phyloP scores from a whole-genome alignment of 2,329 filamentous ascomycete species.

The Fusarium buxicola region DNA sequence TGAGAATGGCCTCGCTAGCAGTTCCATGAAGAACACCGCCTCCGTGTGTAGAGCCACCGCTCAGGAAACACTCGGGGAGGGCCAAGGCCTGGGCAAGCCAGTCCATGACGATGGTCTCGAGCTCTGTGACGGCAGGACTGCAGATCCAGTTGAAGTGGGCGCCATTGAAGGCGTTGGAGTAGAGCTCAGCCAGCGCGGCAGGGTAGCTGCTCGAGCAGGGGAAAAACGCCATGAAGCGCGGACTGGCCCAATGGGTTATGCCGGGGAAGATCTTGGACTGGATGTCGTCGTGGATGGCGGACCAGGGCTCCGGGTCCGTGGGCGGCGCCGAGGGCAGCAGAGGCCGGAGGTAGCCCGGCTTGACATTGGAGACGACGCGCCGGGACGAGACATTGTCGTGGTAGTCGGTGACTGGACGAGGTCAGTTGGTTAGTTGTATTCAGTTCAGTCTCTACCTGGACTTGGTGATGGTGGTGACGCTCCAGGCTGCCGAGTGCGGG shows the following conservation, averaged over 20 bases:
- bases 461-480: slow-evolving; percentile 10
- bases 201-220: slow-evolving; percentile 85
- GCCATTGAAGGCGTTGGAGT: slow-evolving; percentile 86
- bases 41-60: slow-evolving; percentile 74
- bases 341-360: slow-evolving; percentile 86
- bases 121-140: slow-evolving; percentile 89
- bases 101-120: slow-evolving; percentile 93
- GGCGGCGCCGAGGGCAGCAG: slow-evolving; percentile 78
- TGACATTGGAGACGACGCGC: slow-evolving; percentile 79
- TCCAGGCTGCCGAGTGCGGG: slow-evolving; percentile 6
- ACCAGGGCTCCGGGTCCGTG: slow-evolving; percentile 77
- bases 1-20: slow-evolving; percentile 88
- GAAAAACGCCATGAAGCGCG: slow-evolving; percentile 97
- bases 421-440: neutral
- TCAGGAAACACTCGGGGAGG: slow-evolving; percentile 79
- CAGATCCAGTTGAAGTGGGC: slow-evolving; percentile 99
- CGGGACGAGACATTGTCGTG: slow-evolving; percentile 79
- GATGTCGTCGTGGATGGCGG: slow-evolving; percentile 83
- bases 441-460: neutral
- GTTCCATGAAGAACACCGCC: slow-evolving; percentile 96
- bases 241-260: slow-evolving; percentile 93
- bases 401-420: slow-evolving; percentile 77
- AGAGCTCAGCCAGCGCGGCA: slow-evolving; percentile 90
- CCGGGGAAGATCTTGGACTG: slow-evolving; percentile 89
- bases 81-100: slow-evolving; percentile 85